Evolutionary conservation across 164 flowering plant genomes (phyloP), one percentile per base, ranked within the genome.

Genomic region (Cinnamomum micranthum): DNA sequence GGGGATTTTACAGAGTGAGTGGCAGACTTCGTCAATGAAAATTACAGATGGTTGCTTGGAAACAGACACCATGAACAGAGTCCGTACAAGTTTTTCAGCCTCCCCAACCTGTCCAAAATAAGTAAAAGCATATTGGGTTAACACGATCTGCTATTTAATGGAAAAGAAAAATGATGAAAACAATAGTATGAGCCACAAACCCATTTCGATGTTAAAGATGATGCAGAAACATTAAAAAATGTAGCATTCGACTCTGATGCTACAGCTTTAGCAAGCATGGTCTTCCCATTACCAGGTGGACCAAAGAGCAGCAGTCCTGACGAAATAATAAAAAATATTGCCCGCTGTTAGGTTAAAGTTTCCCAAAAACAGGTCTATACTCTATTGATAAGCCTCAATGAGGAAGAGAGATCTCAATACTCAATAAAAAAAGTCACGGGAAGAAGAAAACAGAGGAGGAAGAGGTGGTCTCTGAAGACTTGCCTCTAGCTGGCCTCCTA

Each of bases 221-320:
- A 89, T 22, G 99, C 98, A 75, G 99, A 90, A 71, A 96, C 90
- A 84, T 87, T 96, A 82, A 96, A 96, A 84, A 96, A 96, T 33
- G 99, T 96, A 69, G 99, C 99, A 28, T 86, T 85, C 62, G 96
- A 92, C 80, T 96, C 97, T 69, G 99, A 94, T 62, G 99, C 98
- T 76, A 96, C 99, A 82, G 99, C 98, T 85, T 96, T 96, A 22
- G 99, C 99, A 82, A 96, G 97, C 97, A 96, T 86, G 71, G 99
- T 96, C 85, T 96, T 96, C 74, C 98, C 99, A 80, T 95, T 96
- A 66, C 99, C 99, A 75, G 99, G 99, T 71, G 99, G 99, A 83
- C 99, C 99, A 88, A 96, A 96, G 50, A 96, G 92, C 81, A 96
- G 98, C 78, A 96, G 74, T 81, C 99, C 99, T 96, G 78, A 27